phyloP scores from a whole-genome alignment of 169 alveolate genomes.

The Plasmodium blacklocki region DNA sequence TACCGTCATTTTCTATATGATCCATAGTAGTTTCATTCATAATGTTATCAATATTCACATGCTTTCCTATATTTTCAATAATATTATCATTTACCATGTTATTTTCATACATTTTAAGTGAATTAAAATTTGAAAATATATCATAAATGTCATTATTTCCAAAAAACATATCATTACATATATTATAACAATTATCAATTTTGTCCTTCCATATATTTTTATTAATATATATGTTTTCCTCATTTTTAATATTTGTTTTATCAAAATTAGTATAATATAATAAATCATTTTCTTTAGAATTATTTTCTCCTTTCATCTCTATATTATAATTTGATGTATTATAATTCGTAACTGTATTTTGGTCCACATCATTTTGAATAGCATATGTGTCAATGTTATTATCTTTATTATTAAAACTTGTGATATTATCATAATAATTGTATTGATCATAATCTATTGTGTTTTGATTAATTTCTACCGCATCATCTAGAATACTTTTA shows the following conservation, averaged over 20 bases:
- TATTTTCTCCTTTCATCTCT: not conserved
- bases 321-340: conserved; percentile 7
- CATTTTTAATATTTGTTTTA: not conserved
- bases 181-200: conserved; percentile 19
- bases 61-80: too few relatives aligned
- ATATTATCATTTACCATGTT: conserved; percentile 5
- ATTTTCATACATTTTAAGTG: conserved; percentile 1
- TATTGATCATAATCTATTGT: conserved; percentile 23
- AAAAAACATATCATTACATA: conserved; percentile 69
- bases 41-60: too few relatives aligned
- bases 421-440: conserved; percentile 15
- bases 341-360: not conserved
- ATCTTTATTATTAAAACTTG: not conserved
- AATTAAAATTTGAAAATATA: conserved; percentile 40
- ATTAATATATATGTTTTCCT: conserved; percentile 11
- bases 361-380: not conserved
- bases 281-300: conserved; percentile 6
- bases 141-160: conserved; percentile 47
- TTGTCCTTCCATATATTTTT: conserved; percentile 6
- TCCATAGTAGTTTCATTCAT: too few relatives aligned
- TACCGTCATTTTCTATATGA: not conserved
- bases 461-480: conserved; percentile 47
- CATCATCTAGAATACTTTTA: conserved; percentile 54
- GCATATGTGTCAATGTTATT: not conserved
- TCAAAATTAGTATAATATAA: not conserved